Conservation (phyloP, 2,329 filamentous ascomycete species). For the Cladophialophora immunda region DNA sequence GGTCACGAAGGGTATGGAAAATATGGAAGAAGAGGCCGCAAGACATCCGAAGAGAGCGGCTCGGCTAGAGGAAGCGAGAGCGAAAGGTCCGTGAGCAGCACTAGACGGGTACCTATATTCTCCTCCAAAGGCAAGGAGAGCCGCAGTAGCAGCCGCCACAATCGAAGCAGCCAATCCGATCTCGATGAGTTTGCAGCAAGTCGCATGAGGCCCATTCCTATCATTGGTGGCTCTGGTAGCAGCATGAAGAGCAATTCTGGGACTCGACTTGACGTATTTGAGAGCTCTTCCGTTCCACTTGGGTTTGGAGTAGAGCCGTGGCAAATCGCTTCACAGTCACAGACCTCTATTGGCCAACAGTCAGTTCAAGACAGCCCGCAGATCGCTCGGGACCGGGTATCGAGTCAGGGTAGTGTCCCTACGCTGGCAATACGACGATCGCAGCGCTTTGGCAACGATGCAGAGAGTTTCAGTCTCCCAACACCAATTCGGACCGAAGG, state of each 20-base stretch:
- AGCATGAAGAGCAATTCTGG: constrained; percentile 47
- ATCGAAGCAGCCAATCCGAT: constrained; percentile 48
- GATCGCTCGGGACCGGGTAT: not conserved
- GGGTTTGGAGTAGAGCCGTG: constrained; percentile 42
- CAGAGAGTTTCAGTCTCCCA: constrained; percentile 36
- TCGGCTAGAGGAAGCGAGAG: constrained; percentile 46
- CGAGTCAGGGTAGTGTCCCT: constrained; percentile 10
- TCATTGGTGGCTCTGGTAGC: constrained; percentile 51
- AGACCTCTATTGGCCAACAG: constrained; percentile 43
- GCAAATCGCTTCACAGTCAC: constrained; percentile 37
- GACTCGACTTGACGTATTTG: constrained; percentile 52
- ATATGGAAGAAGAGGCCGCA: constrained; percentile 56
- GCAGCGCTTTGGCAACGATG: constrained; percentile 36
- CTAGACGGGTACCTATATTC: constrained; percentile 47
- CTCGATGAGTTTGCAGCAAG: constrained; percentile 59
- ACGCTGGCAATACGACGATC: constrained; percentile 38
- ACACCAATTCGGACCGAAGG: constrained; percentile 38
- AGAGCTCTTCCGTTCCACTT: constrained; percentile 45
- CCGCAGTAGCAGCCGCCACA: constrained; percentile 45
- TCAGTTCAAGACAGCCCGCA: constrained; percentile 44
- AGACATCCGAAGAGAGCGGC: constrained; percentile 50
- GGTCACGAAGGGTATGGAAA: constrained; percentile 77
- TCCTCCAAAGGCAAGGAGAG: constrained; percentile 54
- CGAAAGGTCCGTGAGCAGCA: constrained; percentile 50
- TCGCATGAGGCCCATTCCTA: constrained; percentile 59